Conservation (phyloP, 495 filamentous ascomycete genomes). For the Talaromyces trachyspermus region DNA sequence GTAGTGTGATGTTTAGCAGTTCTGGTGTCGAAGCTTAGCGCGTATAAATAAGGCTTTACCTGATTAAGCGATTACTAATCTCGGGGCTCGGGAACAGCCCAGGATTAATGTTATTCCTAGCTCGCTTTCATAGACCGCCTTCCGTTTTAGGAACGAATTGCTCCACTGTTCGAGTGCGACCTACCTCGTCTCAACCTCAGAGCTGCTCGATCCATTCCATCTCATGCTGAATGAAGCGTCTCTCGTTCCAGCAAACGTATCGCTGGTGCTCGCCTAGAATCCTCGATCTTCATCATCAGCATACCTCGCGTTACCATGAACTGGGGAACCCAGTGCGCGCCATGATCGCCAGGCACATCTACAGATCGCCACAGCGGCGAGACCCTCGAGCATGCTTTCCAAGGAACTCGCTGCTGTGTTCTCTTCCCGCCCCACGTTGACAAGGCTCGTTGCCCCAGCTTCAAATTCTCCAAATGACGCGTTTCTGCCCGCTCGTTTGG, state of each 20-base stretch:
- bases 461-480: conserved; percentile 3
- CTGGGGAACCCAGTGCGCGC: conserved; percentile 15
- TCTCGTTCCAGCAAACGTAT: conserved; percentile 17
- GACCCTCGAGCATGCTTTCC: not conserved
- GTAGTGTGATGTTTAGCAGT: too few relatives aligned
- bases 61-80: too few relatives aligned
- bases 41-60: too few relatives aligned
- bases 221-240: conserved; percentile 14
- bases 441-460: not conserved
- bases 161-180: not conserved
- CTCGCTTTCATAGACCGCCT: too few relatives aligned
- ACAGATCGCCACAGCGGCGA: not conserved
- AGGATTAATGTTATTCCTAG: too few relatives aligned
- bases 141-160: too few relatives aligned
- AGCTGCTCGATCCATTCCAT: not conserved
- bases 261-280: conserved; percentile 13
- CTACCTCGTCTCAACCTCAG: too few relatives aligned
- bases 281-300: conserved; percentile 17
- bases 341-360: not conserved
- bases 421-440: not conserved
- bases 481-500: not conserved
- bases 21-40: too few relatives aligned
- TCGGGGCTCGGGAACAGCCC: too few relatives aligned
- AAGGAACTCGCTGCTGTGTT: conserved; percentile 1
- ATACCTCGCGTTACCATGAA: conserved; percentile 25